phyloP scores from a whole-genome alignment of 2,329 filamentous ascomycete genomes.

The Pezicula radicicola region DNA sequence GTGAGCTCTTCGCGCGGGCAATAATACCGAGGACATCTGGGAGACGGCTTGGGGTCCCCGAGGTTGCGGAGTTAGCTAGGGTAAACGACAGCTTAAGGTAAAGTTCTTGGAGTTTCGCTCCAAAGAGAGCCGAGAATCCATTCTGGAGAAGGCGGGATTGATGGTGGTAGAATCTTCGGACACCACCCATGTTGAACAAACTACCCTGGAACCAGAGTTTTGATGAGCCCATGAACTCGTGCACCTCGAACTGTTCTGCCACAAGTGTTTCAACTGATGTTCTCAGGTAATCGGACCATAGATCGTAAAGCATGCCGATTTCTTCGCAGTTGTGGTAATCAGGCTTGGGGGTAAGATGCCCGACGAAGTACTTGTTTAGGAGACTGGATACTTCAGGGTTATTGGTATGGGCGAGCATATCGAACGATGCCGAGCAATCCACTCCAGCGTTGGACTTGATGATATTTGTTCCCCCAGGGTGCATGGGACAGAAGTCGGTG shows the following conservation, averaged over 20 bases:
- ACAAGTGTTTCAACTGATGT: conserved; percentile 49
- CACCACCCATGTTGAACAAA: conserved; percentile 45
- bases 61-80: conserved; percentile 37
- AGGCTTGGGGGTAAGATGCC: conserved; percentile 47
- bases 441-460: conserved; percentile 53
- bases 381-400: conserved; percentile 52
- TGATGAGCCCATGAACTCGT: conserved; percentile 43
- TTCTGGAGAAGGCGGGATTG: conserved; percentile 48
- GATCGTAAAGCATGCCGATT: conserved; percentile 42
- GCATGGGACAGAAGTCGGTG: conserved; percentile 50
- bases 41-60: conserved; percentile 32
- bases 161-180: conserved; percentile 50
- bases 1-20: conserved; percentile 40
- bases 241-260: conserved; percentile 50
- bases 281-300: conserved; percentile 47
- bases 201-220: conserved; percentile 44
- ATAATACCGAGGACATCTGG: conserved; percentile 43
- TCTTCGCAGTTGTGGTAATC: conserved; percentile 41
- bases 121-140: conserved; percentile 48
- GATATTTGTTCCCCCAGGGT: conserved; percentile 50
- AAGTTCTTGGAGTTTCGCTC: conserved; percentile 48
- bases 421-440: conserved; percentile 49
- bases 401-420: conserved; percentile 51
- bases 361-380: conserved; percentile 52
- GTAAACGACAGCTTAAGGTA: conserved; percentile 50